Base-by-base conservation (phyloP, 179 eudicot genomes). In the Nepenthes alata region DNA sequence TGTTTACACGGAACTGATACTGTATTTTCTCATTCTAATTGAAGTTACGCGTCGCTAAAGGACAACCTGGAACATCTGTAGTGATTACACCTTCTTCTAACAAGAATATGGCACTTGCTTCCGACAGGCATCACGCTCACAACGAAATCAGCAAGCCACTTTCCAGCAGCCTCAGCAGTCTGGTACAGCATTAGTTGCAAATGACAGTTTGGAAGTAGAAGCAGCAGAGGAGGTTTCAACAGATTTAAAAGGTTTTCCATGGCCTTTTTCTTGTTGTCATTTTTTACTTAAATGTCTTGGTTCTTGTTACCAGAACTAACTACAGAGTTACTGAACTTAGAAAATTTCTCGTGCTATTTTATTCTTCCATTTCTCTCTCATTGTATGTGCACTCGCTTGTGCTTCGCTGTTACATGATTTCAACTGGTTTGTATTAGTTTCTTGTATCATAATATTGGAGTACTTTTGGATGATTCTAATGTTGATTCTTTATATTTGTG, bases 1-100 rank as follows among this genome's bases (percentile, higher is more conserved):
- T 41, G 8, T 41, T 41, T 41, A 41, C 8, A 4, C 8, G 45
- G 45, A 15, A 36, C 62, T 65, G 15, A 13, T 34, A 34, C 57
- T 57, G 35, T 59, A 58, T 15, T 53, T 50, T 69, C 66, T 58
- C 67, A 11, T 75, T 15, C 11, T 37, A 55, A 47, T 64, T 73
- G 69, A 58, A 80, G 77, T 68, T 83, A 64, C 87, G 86, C 72
- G 85, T 84, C 71, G 83, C 90, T 64, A 93, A 89, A 76, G 84
- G 67, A 45, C 87, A 75, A 53, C 64, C 81, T 50, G 45, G 45
- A 41, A 67, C 74, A 78, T 58, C 86, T 54, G 69, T 66, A 59
- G 70, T 68, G 12, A 63, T 75, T 54, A 72, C 69, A 48, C 50
- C 78, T 3, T 61, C 83, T 55, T 47, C 73, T 51, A 81, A 69